phyloP scores from a whole-genome alignment of 192 early-diverging fungal genomes.

The Coemansia sp. region DNA sequence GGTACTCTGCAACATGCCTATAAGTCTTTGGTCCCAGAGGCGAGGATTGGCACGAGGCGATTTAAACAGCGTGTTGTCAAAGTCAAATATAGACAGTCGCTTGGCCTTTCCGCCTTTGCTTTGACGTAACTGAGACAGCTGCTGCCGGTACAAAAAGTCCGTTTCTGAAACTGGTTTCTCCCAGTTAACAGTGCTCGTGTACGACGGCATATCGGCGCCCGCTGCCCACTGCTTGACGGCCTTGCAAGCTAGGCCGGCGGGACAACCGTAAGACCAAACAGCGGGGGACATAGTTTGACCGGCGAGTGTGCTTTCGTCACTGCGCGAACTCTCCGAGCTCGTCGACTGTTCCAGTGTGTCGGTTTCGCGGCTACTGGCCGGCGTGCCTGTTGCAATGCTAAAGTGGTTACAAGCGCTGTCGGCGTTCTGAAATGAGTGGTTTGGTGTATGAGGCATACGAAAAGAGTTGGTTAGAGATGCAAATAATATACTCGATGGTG shows the following conservation, averaged over 20 bases:
- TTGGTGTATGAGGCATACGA: constrained; percentile 8
- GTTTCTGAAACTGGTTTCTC: constrained; percentile 22
- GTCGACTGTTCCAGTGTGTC: not conserved
- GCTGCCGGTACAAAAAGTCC: constrained; percentile 51
- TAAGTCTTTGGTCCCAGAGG: constrained; percentile 61
- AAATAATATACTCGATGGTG: not conserved
- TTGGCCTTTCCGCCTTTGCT: constrained; percentile 26
- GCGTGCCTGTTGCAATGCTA: not conserved
- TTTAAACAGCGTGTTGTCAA: constrained; percentile 69
- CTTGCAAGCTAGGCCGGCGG: not conserved
- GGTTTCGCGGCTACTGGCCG: not conserved
- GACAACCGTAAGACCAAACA: not conserved
- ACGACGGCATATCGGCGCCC: constrained; percentile 20
- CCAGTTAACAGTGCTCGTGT: constrained; percentile 49
- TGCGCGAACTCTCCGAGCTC: not conserved
- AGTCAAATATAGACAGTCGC: constrained; percentile 61
- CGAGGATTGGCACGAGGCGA: constrained; percentile 64
- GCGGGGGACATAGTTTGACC: not conserved
- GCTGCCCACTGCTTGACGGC: not conserved
- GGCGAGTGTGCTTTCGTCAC: constrained; percentile 1
- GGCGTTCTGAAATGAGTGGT: not conserved
- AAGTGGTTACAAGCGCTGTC: not conserved
- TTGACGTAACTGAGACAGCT: constrained; percentile 40
- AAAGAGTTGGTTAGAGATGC: not conserved
- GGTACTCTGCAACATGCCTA: constrained; percentile 59